Percentiles rank a stretch among this genome's conserved stretches.
phyloP scores from a whole-genome alignment of 257 asterid genomes.

The Plantago major region DNA sequence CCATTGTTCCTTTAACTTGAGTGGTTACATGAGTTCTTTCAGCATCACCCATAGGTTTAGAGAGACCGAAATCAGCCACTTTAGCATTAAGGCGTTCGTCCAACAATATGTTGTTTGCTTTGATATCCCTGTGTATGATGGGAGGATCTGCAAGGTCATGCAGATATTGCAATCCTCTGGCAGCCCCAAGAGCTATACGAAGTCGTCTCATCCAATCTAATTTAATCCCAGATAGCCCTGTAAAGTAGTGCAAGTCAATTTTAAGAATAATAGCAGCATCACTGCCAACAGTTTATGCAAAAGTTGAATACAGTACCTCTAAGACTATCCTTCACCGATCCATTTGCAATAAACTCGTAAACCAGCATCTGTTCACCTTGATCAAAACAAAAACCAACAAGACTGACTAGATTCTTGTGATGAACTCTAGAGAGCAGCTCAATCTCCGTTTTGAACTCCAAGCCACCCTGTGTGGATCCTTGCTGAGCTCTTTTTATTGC shows the following conservation, averaged over 20 bases:
- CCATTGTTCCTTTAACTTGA: slow-evolving; percentile 99
- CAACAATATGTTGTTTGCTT: slow-evolving; percentile 70
- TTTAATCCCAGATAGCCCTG: slow-evolving; percentile 70
- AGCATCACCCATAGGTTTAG: slow-evolving; percentile 57
- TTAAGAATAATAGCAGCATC: background rate
- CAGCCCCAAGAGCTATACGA: slow-evolving; percentile 75
- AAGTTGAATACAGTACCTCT: slow-evolving; percentile 42
- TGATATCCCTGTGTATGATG: slow-evolving; percentile 88
- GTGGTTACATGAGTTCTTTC: slow-evolving; percentile 77
- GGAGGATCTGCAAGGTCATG: slow-evolving; percentile 92
- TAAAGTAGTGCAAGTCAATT: slow-evolving; percentile 7
- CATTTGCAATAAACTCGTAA: slow-evolving; percentile 71
- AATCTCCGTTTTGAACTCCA: slow-evolving; percentile 90
- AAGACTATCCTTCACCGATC: slow-evolving; percentile 79
- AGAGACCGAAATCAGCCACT: slow-evolving; percentile 96
- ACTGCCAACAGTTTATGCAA: background rate
- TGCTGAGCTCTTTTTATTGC: slow-evolving; percentile 83
- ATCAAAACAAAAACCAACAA: slow-evolving; percentile 80
- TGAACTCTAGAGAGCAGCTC: slow-evolving; percentile 98
- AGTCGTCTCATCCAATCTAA: slow-evolving; percentile 90
- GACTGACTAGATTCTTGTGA: slow-evolving; percentile 74
- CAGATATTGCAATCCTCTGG: slow-evolving; percentile 78
- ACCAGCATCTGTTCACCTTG: slow-evolving; percentile 79
- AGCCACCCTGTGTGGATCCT: slow-evolving; percentile 67
- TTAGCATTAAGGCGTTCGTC: slow-evolving; percentile 74